Conservation (phyloP, 768 basidiomycete genomes). For the Chalciporus piperatus region DNA sequence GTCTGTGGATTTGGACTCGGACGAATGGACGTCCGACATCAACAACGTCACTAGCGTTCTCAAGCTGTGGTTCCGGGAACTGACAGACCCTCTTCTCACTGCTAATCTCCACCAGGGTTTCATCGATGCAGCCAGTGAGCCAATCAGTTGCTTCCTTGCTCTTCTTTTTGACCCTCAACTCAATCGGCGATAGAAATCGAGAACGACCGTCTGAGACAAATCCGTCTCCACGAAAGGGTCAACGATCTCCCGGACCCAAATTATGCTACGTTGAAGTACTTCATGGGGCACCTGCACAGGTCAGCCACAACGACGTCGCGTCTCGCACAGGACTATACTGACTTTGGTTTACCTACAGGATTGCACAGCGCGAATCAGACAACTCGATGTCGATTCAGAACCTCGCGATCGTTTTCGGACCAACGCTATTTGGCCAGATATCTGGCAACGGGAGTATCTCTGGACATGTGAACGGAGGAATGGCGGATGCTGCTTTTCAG, state of each 20-base stretch:
- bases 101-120: constrained; percentile 83
- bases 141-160: not conserved
- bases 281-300: constrained; percentile 93
- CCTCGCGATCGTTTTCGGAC: constrained; percentile 95
- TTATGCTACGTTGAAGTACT: constrained; percentile 94
- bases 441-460: constrained; percentile 43
- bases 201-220: constrained; percentile 92
- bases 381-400: constrained; percentile 95
- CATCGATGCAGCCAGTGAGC: constrained; percentile 91
- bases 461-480: constrained; percentile 49
- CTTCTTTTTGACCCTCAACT: not conserved
- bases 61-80: constrained; percentile 94
- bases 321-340: constrained; percentile 3
- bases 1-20: constrained; percentile 77
- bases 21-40: constrained; percentile 93
- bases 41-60: constrained; percentile 93
- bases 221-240: constrained; percentile 93
- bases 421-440: constrained; percentile 86
- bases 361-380: constrained; percentile 66
- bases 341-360: constrained; percentile 43
- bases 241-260: constrained; percentile 99
- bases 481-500: constrained; percentile 70
- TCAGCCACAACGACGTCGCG: constrained; percentile 33
- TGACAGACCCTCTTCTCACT: constrained; percentile 92
- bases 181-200: constrained; percentile 63